phyloP scores from a whole-genome alignment of 768 basidiomycete genomes.

The Naganishia friedmannii region DNA sequence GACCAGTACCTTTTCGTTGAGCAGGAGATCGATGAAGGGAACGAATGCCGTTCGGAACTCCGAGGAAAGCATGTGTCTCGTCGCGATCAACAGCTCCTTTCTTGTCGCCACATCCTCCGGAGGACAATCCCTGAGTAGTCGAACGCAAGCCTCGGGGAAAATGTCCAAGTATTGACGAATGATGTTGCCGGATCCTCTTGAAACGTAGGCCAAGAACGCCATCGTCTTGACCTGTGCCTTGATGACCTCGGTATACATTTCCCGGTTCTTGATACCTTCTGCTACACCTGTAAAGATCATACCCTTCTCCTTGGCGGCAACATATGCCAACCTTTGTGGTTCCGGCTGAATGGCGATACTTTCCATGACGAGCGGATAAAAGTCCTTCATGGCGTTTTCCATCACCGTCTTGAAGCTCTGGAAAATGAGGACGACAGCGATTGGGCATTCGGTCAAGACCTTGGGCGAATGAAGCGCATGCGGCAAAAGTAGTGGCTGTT shows the following conservation, averaged over 20 bases:
- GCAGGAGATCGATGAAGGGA: conserved; percentile 78
- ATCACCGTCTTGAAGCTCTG: conserved; percentile 73
- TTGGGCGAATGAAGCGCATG: conserved; percentile 84
- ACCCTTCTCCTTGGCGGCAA: conserved; percentile 76
- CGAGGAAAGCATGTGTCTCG: conserved; percentile 80
- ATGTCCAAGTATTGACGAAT: conserved; percentile 74
- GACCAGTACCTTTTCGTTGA: conserved; percentile 84
- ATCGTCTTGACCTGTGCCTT: conserved; percentile 92
- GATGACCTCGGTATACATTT: conserved; percentile 75
- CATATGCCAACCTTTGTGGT: conserved; percentile 72
- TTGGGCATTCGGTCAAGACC: conserved; percentile 86
- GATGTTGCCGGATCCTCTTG: conserved; percentile 65
- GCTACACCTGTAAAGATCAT: conserved; percentile 79
- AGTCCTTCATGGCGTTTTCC: conserved; percentile 64
- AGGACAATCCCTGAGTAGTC: conserved; percentile 92
- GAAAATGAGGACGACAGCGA: conserved; percentile 83
- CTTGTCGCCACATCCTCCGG: conserved; percentile 74
- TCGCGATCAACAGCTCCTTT: conserved; percentile 87
- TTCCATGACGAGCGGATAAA: conserved; percentile 73
- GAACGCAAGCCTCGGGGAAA: conserved; percentile 72
- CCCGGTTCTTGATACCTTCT: conserved; percentile 66
- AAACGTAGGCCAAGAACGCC: conserved; percentile 85
- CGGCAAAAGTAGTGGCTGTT: conserved; percentile 59
- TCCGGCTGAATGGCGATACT: conserved; percentile 74
- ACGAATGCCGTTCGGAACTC: conserved; percentile 74